phyloP scores from a whole-genome alignment of 371 early-diverging fungal species.

The Actinomucor elegans region DNA sequence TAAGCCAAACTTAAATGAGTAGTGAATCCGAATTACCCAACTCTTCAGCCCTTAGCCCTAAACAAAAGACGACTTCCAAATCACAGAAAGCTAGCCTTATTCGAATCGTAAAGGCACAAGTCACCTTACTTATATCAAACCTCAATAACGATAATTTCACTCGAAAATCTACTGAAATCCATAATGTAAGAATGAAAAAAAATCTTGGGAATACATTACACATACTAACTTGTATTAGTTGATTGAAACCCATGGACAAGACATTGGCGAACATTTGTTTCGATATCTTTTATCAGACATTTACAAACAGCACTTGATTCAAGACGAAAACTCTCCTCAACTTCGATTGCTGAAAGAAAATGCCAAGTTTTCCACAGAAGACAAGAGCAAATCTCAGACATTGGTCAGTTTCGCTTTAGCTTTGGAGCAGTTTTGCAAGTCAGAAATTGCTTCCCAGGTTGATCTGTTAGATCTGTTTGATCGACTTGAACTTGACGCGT shows the following conservation, averaged over 20 bases:
- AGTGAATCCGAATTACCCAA: slow-evolving; percentile 38
- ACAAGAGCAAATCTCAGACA: slow-evolving; percentile 32
- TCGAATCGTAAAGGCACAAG: slow-evolving; percentile 67
- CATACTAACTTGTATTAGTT: slow-evolving; percentile 31
- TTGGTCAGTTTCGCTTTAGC: slow-evolving; percentile 50
- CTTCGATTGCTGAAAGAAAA: slow-evolving; percentile 53
- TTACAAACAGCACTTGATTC: slow-evolving; percentile 18
- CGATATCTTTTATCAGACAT: slow-evolving; percentile 50
- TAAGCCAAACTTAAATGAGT: slow-evolving; percentile 33
- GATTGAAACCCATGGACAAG: slow-evolving; percentile 58
- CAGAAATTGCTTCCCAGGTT: slow-evolving; percentile 39
- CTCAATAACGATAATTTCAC: slow-evolving; percentile 56
- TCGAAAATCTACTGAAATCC: slow-evolving; percentile 51
- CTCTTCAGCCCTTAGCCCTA: slow-evolving; percentile 25
- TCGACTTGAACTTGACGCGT: slow-evolving; percentile 37
- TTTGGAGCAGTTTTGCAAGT: slow-evolving; percentile 40
- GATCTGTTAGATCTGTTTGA: slow-evolving; percentile 48
- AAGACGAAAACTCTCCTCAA: slow-evolving; percentile 32
- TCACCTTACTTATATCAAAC: slow-evolving; percentile 54
- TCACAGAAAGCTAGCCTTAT: slow-evolving; percentile 46
- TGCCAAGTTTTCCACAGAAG: slow-evolving; percentile 22
- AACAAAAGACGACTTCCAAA: slow-evolving; percentile 24
- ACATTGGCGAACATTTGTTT: slow-evolving; percentile 56
- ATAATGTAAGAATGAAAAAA: slow-evolving; percentile 40
- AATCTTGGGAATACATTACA: neutral